Base-by-base conservation (phyloP, 1,284 basidiomycete species). In the Trichosporon faecale region DNA sequence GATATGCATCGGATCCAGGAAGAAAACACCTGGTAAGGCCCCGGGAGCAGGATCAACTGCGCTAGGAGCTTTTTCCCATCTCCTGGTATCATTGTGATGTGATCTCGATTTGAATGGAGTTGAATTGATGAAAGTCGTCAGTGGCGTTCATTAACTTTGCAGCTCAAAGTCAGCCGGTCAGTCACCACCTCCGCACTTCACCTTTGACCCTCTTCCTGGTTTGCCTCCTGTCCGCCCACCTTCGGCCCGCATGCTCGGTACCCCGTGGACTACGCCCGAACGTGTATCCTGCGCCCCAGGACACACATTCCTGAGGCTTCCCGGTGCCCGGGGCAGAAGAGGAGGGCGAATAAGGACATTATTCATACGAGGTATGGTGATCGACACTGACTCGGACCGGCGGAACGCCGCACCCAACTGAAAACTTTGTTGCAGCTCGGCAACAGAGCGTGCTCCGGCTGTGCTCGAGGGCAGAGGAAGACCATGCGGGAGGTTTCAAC, bases 371-470 rank as follows among this genome's bases (percentile, higher is more conserved):
- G 57, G 18, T 31, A 61, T 61, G 27, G 29, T 27, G 27, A 61
- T 61, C 57, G 57, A 61, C 57, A 31, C 57, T 61, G 57, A 61
- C 57, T 61, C 57, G 57, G 57, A 61, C 27, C 57, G 27, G 27
- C 57, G 57, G 57, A 61, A 61, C 57, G 57, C 57, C 57, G 29
- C 57, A 61, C 57, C 23, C 57, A 61, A 61, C 57, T 61, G 57
- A 61, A 61, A 61, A 61, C 57, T 31, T 33, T 61, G 57, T 61
- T 33, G 29, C 12, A n/a, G 18, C 57, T n/a, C 11, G 33, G 57
- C 29, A 18, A n/a, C 18, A 18, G 14, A 2, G 27, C 29, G 16
- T 18, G 14, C 49, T 21, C 18, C 49, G 49, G 18, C 11, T 12
- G 49, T 7, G 14, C 5, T 7, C 37, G 37, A 40, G 37, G 7